phyloP scores from a whole-genome alignment of 1,284 basidiomycete species.

The Salmacisia buchloeana region DNA sequence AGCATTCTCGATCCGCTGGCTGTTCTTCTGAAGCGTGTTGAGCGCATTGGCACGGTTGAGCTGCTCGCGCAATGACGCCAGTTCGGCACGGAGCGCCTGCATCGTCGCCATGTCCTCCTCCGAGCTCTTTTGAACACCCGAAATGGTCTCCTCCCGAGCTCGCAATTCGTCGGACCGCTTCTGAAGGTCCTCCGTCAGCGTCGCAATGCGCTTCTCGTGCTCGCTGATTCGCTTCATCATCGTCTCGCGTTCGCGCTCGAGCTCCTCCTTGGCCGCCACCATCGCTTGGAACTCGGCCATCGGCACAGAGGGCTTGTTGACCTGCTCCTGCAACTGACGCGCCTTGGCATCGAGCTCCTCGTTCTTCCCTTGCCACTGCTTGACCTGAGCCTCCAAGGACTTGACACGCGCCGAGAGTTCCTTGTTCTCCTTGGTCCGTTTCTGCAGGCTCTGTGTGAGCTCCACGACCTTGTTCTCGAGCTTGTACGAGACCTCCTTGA shows the following conservation, averaged over 20 bases:
- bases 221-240: constrained; percentile 69
- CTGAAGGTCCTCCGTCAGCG: constrained; percentile 55
- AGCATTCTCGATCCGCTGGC: constrained; percentile 44
- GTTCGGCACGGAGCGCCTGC: constrained; percentile 80
- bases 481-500: constrained; percentile 97
- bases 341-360: constrained; percentile 77
- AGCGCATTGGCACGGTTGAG: constrained; percentile 82
- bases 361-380: constrained; percentile 76
- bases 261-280: constrained; percentile 67
- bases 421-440: constrained; percentile 85
- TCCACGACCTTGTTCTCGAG: constrained; percentile 99
- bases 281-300: constrained; percentile 71
- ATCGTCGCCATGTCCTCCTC: constrained; percentile 80
- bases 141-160: constrained; percentile 57
- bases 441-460: constrained; percentile 91
- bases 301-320: constrained; percentile 70
- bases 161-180: constrained; percentile 72
- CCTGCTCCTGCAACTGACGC: constrained; percentile 68
- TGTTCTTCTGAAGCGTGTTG: constrained; percentile 46
- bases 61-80: constrained; percentile 85
- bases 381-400: constrained; percentile 77
- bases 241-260: constrained; percentile 77
- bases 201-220: constrained; percentile 76
- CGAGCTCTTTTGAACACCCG: constrained; percentile 36
- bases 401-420: constrained; percentile 69